Evolutionary conservation across 345 rosid genomes (phyloP).

Genomic region (Cardamine resedifolia): DNA sequence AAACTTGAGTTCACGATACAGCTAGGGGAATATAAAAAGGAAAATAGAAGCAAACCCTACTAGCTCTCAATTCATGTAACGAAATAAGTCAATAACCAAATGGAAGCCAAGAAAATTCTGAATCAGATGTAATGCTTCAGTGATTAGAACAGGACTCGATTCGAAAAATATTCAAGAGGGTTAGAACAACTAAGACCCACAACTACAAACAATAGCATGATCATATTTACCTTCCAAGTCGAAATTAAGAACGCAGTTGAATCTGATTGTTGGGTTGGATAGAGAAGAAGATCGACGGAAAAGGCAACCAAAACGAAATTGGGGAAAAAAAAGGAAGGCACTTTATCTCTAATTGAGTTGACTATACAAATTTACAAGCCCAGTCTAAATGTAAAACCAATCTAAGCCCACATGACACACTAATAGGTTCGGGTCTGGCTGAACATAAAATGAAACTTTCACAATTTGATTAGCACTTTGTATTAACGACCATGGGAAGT

Average conservation of each 20-base stretch:
- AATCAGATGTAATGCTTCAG: slow-evolving; percentile 19
- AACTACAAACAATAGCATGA: neutral
- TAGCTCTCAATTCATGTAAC: slow-evolving; percentile 8
- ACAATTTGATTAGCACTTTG: neutral
- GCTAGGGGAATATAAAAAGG: neutral
- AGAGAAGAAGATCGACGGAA: slow-evolving; percentile 20
- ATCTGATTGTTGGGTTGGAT: slow-evolving; percentile 12
- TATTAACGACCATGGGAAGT: neutral
- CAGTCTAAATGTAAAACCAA: slow-evolving; percentile 11
- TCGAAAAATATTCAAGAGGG: neutral
- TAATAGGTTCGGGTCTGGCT: neutral
- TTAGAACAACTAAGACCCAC: neutral
- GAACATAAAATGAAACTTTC: neutral
- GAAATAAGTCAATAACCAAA: neutral
- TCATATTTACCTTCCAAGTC: slow-evolving; percentile 5
- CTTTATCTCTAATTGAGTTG: neutral
- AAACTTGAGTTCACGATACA: neutral
- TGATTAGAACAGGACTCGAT: neutral
- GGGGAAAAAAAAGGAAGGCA: neutral
- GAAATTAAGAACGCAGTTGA: neutral
- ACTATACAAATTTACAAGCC: slow-evolving; percentile 10
- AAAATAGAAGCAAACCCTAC: slow-evolving; percentile 13
- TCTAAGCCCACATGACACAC: slow-evolving; percentile 21
- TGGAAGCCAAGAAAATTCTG: neutral
- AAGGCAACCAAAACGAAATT: neutral